Conservation (phyloP, 1,139 yeast species). For the Geotrichum fermentans region DNA sequence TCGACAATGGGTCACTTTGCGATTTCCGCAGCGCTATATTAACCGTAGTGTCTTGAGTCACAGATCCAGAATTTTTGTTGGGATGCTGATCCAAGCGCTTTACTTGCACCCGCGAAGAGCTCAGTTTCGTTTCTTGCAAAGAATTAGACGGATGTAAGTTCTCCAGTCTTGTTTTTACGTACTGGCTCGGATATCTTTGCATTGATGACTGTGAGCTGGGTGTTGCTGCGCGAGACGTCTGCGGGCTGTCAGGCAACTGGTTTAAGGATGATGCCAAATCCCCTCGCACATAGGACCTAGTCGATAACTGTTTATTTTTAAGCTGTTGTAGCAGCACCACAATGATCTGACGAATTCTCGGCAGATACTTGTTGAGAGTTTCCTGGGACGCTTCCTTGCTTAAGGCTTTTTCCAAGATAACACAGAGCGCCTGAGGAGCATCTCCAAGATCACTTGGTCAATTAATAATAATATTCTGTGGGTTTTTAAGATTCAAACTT, state of each 20-base stretch:
- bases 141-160: too few relatives aligned
- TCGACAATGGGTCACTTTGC: conserved; percentile 54
- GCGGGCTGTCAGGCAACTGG: conserved; percentile 13
- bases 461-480: background rate
- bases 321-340: conserved; percentile 73
- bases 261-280: conserved; percentile 13
- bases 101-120: too few relatives aligned
- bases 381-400: conserved; percentile 86
- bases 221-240: too few relatives aligned
- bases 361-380: conserved; percentile 72
- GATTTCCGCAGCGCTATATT: background rate
- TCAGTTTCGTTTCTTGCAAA: too few relatives aligned
- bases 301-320: conserved; percentile 64
- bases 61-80: too few relatives aligned
- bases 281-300: too few relatives aligned
- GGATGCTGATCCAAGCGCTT: too few relatives aligned
- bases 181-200: too few relatives aligned
- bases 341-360: conserved; percentile 80
- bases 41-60: too few relatives aligned
- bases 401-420: conserved; percentile 77
- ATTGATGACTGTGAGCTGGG: conserved; percentile 7
- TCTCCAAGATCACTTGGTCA: conserved; percentile 57
- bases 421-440: conserved; percentile 68
- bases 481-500: conserved; percentile 9
- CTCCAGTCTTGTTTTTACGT: too few relatives aligned